A percentile compares a stretch with the other conserved stretches of the same genome.
Evolutionary conservation across 306 rosid species (phyloP).

Genomic region (Lablab purpureus): DNA sequence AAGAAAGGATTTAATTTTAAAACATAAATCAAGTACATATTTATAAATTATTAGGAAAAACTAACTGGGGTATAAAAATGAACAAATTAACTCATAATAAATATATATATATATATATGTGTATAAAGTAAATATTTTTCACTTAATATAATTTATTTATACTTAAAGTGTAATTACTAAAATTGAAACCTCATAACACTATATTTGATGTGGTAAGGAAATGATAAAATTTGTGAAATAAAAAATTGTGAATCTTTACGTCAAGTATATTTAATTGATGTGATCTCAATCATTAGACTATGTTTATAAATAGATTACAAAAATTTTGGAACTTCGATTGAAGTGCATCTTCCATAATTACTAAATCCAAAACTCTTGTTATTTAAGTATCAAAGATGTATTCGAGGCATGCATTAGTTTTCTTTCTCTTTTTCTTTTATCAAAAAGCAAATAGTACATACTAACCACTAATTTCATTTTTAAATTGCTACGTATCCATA

Average conservation of each 20-base stretch:
- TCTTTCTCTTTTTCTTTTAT: not conserved
- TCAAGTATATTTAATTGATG: not conserved
- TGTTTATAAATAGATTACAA: not conserved
- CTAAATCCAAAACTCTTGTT: not conserved
- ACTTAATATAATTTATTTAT: no score
- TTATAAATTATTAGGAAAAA: not conserved
- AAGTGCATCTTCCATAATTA: not conserved
- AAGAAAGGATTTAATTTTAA: not conserved
- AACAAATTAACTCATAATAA: no score
- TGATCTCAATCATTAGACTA: not conserved
- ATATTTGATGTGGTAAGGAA: not conserved
- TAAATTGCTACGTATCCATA: not conserved
- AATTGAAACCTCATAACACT: no score
- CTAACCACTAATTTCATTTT: not conserved
- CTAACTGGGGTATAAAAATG: no score
- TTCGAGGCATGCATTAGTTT: not conserved
- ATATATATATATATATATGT: no score
- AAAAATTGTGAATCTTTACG: not conserved
- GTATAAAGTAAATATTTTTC: not conserved
- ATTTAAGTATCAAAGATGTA: not conserved
- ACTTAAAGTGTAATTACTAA: no score
- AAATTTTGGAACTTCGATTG: not conserved
- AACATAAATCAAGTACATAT: not conserved
- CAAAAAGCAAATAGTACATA: not conserved
- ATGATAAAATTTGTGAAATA: not conserved